Base-by-base conservation (phyloP, 371 early-diverging fungal species). In the Apophysomyces variabilis region DNA sequence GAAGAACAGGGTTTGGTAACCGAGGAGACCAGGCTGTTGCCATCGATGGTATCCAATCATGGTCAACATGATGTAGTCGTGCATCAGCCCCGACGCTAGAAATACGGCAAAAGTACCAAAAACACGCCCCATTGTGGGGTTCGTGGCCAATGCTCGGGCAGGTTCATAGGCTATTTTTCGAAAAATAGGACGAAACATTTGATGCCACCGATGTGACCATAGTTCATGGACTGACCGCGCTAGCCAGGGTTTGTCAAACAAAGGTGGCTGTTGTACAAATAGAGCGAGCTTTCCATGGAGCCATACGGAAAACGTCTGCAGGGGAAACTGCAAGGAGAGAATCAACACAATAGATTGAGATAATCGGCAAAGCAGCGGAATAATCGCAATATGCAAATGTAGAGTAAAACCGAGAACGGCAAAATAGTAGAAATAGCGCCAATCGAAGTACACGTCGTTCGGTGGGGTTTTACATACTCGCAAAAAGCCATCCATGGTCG, bases 191-290 rank as follows among this genome's bases (percentile, higher is more conserved):
- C 75, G 68, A 47, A 78, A 78, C 8, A 75, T 61, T 46, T 75
- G 78, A 58, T 78, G 78, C 78, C 78, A 78, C 0, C 78, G 75
- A 7, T 57, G 50, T 2, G 69, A 68, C 78, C 78, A 78, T 3
- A 78, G 60, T 11, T 78, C 73, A 62, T 75, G 64, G 36, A 66
- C 58, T 13, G 71, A 71, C 11, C 69, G 61, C 1, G 75, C 57
- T 5, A 69, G 9, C 73, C 75, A 78, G 6, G 73, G 73, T 14
- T 59, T 58, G 47, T 72, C 61, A 67, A 78, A 78, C 1, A 78
- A 38, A 0, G 78, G 70, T 2, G 69, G 73, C 8, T 64, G 69
- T 9, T 60, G 58, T 4, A 73, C 67, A 46, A 78, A 71, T 4
- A 65, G 50, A 26, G 16, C 26, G 7, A 66, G 46, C 12, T 32